Evolutionary conservation across 1,284 basidiomycete species (phyloP).

Genomic region (Heterobasidion parviporum): DNA sequence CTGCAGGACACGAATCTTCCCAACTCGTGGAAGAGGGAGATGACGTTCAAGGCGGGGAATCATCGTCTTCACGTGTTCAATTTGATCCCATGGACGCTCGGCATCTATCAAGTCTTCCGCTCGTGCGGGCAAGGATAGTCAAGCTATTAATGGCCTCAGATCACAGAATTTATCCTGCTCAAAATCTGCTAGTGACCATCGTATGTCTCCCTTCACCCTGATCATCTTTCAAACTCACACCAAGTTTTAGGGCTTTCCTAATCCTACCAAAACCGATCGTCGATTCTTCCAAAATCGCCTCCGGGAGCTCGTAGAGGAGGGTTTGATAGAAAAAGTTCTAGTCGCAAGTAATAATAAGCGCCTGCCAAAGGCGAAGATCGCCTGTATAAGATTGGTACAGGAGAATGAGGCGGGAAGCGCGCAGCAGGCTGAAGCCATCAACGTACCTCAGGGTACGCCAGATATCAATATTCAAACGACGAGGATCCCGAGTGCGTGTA

Average conservation of each 20-base stretch:
- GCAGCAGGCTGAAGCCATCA: constrained; percentile 20
- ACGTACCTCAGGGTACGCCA: neutral
- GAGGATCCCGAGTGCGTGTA: neutral
- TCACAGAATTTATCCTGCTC: constrained; percentile 57
- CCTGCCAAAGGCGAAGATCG: constrained; percentile 34
- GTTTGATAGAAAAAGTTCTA: constrained; percentile 64
- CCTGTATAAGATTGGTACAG: constrained; percentile 53
- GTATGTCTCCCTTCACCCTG: constrained; percentile 24
- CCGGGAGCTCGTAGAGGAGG: constrained; percentile 59
- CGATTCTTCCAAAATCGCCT: constrained; percentile 70
- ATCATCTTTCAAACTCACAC: neutral
- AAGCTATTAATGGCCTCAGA: constrained; percentile 61
- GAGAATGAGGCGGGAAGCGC: constrained; percentile 27
- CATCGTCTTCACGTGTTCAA: constrained; percentile 24
- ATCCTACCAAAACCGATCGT: constrained; percentile 64
- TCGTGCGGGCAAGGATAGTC: constrained; percentile 58
- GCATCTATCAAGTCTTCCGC: constrained; percentile 63
- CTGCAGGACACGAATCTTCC: constrained; percentile 12
- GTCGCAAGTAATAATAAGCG: constrained; percentile 47
- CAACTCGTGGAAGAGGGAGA: constrained; percentile 19
- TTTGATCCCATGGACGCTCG: constrained; percentile 71
- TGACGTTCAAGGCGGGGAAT: constrained; percentile 28
- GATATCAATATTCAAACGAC: neutral
- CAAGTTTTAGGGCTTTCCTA: constrained; percentile 51
- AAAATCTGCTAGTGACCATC: constrained; percentile 61